These are phyloP conservation scores for Boletus speciosus DNA, from an alignment of 768 basidiomycete species.

Conservation along the genomic window DNA sequence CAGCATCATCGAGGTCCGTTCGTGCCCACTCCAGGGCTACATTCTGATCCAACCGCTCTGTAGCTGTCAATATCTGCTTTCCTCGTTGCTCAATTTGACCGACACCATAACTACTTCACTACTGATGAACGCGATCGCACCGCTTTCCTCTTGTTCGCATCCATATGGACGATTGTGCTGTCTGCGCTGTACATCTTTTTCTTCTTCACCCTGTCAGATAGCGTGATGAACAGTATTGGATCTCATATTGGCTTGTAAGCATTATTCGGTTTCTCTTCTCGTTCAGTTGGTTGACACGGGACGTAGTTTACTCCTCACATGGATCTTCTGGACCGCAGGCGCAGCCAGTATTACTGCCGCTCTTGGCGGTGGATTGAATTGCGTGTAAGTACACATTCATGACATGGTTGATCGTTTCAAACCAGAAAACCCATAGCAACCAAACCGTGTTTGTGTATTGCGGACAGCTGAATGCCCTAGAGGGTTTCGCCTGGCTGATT, in stretches of 20 bases:
- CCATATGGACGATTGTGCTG: slow-evolving; percentile 65
- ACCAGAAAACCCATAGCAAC: slow-evolving; percentile 25
- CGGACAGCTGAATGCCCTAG: slow-evolving; percentile 70
- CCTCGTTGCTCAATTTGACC: slow-evolving; percentile 61
- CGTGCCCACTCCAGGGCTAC: background rate
- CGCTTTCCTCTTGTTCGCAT: slow-evolving; percentile 66
- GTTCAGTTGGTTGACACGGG: slow-evolving; percentile 3
- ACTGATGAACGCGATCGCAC: slow-evolving; percentile 56
- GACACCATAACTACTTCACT: slow-evolving; percentile 49
- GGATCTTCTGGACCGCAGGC: slow-evolving; percentile 76
- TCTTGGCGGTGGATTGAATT: slow-evolving; percentile 69
- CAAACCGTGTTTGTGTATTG: slow-evolving; percentile 57
- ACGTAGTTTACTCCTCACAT: slow-evolving; percentile 61
- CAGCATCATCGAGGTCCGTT: slow-evolving; percentile 59
- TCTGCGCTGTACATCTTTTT: slow-evolving; percentile 49
- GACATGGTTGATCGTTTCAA: background rate
- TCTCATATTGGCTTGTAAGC: slow-evolving; percentile 63
- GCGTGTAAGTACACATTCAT: slow-evolving; percentile 43
- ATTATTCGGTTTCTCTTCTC: background rate
- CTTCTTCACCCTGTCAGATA: slow-evolving; percentile 50
- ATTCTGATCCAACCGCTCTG: background rate
- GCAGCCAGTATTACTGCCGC: slow-evolving; percentile 66
- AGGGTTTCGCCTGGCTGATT: slow-evolving; percentile 73
- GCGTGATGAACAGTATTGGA: slow-evolving; percentile 55
- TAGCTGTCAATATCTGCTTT: slow-evolving; percentile 73